Evolutionary conservation across 306 rosid species (phyloP), one percentile per base, ranked within the genome.

Genomic region (Quercus ilex): DNA sequence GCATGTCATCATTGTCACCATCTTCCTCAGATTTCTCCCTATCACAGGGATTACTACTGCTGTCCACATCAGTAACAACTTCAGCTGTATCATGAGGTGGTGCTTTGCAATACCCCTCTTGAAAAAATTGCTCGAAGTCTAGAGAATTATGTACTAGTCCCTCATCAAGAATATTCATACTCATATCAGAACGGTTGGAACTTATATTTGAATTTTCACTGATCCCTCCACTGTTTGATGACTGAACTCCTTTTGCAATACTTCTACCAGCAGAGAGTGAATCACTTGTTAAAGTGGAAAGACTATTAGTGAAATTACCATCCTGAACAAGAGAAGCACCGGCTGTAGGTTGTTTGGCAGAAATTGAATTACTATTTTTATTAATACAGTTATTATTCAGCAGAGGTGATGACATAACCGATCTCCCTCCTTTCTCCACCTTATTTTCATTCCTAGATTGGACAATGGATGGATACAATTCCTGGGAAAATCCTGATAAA

Each of bases 61-160:
- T 86, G 73, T 90, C 98, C 74, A 84, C 72, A 73, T 93, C 93
- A 68, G 93, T 81, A 74, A 85, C 76, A 79, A 83, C 88, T 82
- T 87, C 94, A 20, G 87, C 63, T 77, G 90, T 74, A 73, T 85
- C 90, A 71, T 77, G 85, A 83, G 77, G 85, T 23, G 89, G 80
- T 38, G 90, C 90, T 83, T 88, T 88, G 83, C 95, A 89, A 84
- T 89, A 91, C 79, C 91, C 98, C 88, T 91, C 97, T 81, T 89
- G 93, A 67, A 90, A 89, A 86, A 81, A 89, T 58, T 86, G 90
- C 74, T 85, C 93, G 28, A 83, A 90, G 83, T 91, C 94, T n/a
- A 77, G 87, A 5, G 94, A 83, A 51, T 87, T 92, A 19, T 79
- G 86, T 55, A 81, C 88, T 79, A 91, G 82, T 75, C 86, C 95